Percentiles rank a stretch among this genome's conserved stretches.
These are phyloP conservation scores for Hericium erinaceus DNA, from an alignment of 768 basidiomycete genomes.

Conservation along the genomic window DNA sequence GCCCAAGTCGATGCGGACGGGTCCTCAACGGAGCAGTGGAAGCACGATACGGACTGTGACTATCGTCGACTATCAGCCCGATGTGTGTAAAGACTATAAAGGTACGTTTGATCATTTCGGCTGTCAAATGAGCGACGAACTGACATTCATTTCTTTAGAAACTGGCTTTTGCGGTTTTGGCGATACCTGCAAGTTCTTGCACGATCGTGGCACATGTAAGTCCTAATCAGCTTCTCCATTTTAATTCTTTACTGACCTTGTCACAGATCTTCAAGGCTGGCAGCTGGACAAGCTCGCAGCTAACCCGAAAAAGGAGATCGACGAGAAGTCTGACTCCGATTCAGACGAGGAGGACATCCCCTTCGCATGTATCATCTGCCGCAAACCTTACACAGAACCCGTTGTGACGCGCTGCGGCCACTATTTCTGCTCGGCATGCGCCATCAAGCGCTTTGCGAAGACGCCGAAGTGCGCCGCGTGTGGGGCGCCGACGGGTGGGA, in stretches of 20 bases:
- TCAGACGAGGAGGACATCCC: constrained; percentile 84
- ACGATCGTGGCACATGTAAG: constrained; percentile 92
- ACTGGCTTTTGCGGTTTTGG: constrained; percentile 99
- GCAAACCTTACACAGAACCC: constrained; percentile 90
- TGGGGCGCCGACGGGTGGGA: constrained; percentile 85
- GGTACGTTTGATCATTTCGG: constrained; percentile 41
- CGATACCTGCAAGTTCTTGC: constrained; percentile 97
- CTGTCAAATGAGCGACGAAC: not conserved
- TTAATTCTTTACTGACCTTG: not conserved
- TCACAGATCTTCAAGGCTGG: constrained; percentile 90
- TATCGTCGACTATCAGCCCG: constrained; percentile 94
- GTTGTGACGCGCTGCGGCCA: constrained; percentile 95
- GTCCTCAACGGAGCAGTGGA: constrained; percentile 59
- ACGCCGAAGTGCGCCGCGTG: constrained; percentile 96
- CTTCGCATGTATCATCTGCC: constrained; percentile 97
- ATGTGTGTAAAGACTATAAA: constrained; percentile 99
- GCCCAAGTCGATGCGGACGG: constrained; percentile 82
- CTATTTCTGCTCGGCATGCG: constrained; percentile 92
- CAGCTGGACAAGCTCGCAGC: constrained; percentile 92
- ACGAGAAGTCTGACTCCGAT: constrained; percentile 54
- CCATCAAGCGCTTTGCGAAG: constrained; percentile 88
- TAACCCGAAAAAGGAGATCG: constrained; percentile 50
- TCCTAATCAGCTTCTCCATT: constrained; percentile 16
- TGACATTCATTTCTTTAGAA: constrained; percentile 38
- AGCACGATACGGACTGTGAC: constrained; percentile 91